A percentile compares a stretch with the other conserved stretches of the same genome.
These are phyloP conservation scores for Apostasia shenzhenica DNA, from an alignment of 106 monocot species.

Conservation along the genomic window DNA sequence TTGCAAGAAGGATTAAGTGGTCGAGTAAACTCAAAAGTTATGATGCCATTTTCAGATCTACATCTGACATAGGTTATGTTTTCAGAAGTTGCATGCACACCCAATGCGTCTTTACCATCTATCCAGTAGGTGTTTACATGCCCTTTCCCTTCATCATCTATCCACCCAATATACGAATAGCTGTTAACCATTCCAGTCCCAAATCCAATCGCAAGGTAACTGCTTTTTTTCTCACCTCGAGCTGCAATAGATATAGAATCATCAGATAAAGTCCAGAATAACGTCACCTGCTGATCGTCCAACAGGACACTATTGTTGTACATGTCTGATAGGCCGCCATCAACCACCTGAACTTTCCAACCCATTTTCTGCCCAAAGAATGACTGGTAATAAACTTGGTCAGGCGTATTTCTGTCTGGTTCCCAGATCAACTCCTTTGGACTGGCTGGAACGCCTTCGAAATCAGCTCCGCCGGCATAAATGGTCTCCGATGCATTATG, in stretches of 20 bases:
- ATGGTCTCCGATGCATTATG: conserved; percentile 71
- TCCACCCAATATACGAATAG: conserved; percentile 90
- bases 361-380: conserved; percentile 87
- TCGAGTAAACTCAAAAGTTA: conserved; percentile 87
- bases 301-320: conserved; percentile 85
- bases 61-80: conserved; percentile 69
- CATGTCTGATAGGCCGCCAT: conserved; percentile 95
- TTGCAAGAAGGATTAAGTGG: conserved; percentile 62
- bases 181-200: conserved; percentile 82
- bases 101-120: conserved; percentile 58
- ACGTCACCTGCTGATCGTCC: conserved; percentile 85
- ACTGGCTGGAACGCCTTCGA: conserved; percentile 75
- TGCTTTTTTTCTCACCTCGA: conserved; percentile 76
- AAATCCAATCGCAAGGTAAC: conserved; percentile 91
- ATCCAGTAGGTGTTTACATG: conserved; percentile 87
- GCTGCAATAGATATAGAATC: conserved; percentile 74
- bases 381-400: conserved; percentile 84
- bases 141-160: conserved; percentile 57
- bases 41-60: conserved; percentile 63
- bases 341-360: conserved; percentile 92
- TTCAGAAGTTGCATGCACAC: conserved; percentile 63
- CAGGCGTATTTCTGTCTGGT: conserved; percentile 89
- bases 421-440: conserved; percentile 77
- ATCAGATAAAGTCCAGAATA: conserved; percentile 78
- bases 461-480: conserved; percentile 68